phyloP scores from a whole-genome alignment of 805 yeast species.

The Kazachstania bromeliacearum region DNA sequence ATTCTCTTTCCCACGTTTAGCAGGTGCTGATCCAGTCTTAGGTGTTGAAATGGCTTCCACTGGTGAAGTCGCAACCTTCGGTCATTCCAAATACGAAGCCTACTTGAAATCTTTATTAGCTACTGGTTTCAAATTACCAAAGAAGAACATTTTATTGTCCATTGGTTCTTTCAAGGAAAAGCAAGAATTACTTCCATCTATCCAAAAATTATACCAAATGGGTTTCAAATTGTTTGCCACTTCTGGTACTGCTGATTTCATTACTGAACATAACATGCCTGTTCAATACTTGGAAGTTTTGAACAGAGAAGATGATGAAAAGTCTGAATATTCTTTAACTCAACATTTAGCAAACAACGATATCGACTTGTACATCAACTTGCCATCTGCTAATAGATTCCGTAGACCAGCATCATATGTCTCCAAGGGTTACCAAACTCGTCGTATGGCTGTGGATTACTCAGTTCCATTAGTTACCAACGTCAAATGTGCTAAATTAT shows the following conservation, averaged over 20 bases:
- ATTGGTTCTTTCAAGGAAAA: constrained; percentile 97
- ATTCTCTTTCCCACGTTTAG: constrained; percentile 90
- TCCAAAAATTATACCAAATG: constrained; percentile 65
- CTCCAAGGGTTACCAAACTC: constrained; percentile 93
- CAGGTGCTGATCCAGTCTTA: constrained; percentile 95
- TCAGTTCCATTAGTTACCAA: constrained; percentile 96
- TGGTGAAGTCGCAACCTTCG: constrained; percentile 97
- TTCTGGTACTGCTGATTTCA: constrained; percentile 97
- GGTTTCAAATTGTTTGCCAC: constrained; percentile 94
- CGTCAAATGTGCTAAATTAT: constrained; percentile 91
- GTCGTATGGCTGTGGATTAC: constrained; percentile 99
- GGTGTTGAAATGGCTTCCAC: constrained; percentile 99
- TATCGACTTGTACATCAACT: constrained; percentile 91
- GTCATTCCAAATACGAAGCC: constrained; percentile 93
- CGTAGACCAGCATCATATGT: constrained; percentile 98
- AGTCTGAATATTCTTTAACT: constrained; percentile 88
- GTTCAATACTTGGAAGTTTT: constrained; percentile 91
- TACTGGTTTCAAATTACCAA: constrained; percentile 90
- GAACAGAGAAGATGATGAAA: constrained; percentile 64
- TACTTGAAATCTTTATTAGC: constrained; percentile 90
- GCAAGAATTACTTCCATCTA: constrained; percentile 83
- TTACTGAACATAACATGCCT: constrained; percentile 88
- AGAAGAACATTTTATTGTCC: constrained; percentile 86
- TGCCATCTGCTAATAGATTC: constrained; percentile 94
- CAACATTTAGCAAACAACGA: constrained; percentile 94